These are phyloP conservation scores for Metschnikowia chrysomelidarum DNA, from an alignment of 805 yeast species.

Conservation along the genomic window DNA sequence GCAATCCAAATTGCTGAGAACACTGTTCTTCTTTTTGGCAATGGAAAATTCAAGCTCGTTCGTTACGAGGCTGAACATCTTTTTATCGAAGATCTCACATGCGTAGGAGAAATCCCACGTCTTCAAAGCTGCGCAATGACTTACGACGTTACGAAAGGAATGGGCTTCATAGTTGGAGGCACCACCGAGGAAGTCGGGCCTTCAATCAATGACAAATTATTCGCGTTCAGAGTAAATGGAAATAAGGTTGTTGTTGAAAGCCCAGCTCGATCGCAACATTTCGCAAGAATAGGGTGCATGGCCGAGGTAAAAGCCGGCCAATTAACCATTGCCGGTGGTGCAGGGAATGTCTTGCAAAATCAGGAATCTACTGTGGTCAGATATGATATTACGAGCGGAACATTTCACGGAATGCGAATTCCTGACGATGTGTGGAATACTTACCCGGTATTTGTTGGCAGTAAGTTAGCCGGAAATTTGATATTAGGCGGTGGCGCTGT, in stretches of 20 bases:
- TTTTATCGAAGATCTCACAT: neutral
- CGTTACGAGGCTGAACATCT: neutral
- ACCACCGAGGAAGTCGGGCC: constrained; percentile 28
- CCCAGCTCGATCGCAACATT: constrained; percentile 24
- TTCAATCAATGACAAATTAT: constrained; percentile 31
- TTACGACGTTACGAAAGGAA: constrained; percentile 21
- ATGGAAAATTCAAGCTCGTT: constrained; percentile 10
- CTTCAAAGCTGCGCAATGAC: constrained; percentile 37
- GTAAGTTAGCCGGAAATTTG: constrained; percentile 34
- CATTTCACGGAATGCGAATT: constrained; percentile 19
- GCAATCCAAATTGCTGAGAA: constrained; percentile 6
- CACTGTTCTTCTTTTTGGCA: constrained; percentile 12
- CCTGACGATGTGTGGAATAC: constrained; percentile 37
- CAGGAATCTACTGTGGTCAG: constrained; percentile 29
- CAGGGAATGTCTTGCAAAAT: constrained; percentile 40
- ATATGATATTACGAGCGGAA: constrained; percentile 20
- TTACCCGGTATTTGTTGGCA: constrained; percentile 56
- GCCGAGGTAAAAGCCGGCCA: constrained; percentile 26
- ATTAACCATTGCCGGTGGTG: constrained; percentile 58
- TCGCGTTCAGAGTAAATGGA: constrained; percentile 28
- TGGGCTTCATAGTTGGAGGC: constrained; percentile 54
- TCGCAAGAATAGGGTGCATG: constrained; percentile 52
- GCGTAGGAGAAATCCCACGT: constrained; percentile 17
- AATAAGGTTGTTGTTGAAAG: constrained; percentile 12
- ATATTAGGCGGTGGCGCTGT: constrained; percentile 73